Percentiles rank a stretch among this genome's conserved stretches.
Evolutionary conservation across 2,329 filamentous ascomycete genomes (phyloP).

Genomic region (Penicillium italicum): DNA sequence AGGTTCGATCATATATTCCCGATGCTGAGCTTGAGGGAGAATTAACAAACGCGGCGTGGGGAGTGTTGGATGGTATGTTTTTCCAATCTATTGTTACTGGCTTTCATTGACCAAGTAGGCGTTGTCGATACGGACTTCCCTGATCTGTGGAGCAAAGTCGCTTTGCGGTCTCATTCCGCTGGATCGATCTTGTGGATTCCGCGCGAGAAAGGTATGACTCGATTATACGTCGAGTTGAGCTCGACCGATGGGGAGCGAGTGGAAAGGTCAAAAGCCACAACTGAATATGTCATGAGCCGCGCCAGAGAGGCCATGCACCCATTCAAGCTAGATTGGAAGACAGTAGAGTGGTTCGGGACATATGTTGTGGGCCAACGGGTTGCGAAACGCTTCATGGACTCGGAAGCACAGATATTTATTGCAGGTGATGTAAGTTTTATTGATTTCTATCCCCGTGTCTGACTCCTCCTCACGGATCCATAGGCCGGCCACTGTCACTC

Average conservation of each 20-base stretch:
- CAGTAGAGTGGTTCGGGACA: constrained; percentile 49
- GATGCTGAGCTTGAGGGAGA: constrained; percentile 48
- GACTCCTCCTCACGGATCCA: too few species aligned
- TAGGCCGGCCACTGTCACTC: constrained; percentile 33
- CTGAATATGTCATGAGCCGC: constrained; percentile 65
- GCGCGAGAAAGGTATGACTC: constrained; percentile 68
- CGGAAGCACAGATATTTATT: constrained; percentile 45
- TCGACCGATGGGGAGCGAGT: constrained; percentile 25
- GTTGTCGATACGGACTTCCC: constrained; percentile 66
- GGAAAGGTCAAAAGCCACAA: constrained; percentile 43
- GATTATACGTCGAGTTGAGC: constrained; percentile 51
- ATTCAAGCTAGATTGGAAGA: constrained; percentile 45
- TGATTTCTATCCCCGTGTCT: too few species aligned
- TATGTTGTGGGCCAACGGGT: constrained; percentile 52
- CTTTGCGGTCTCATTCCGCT: constrained; percentile 63
- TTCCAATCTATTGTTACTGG: rapidly evolving
- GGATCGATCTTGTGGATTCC: constrained; percentile 72
- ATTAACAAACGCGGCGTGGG: constrained; percentile 61
- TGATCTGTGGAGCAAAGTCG: constrained; percentile 70
- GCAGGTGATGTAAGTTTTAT: constrained; percentile 43
- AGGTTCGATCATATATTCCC: constrained; percentile 62
- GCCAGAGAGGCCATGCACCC: constrained; percentile 45
- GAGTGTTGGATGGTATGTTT: constrained; percentile 64
- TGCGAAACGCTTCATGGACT: constrained; percentile 45
- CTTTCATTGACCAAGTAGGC: constrained; percentile 13